Conservation (phyloP, 2,329 filamentous ascomycete species). For the Monilinia fructigena region DNA sequence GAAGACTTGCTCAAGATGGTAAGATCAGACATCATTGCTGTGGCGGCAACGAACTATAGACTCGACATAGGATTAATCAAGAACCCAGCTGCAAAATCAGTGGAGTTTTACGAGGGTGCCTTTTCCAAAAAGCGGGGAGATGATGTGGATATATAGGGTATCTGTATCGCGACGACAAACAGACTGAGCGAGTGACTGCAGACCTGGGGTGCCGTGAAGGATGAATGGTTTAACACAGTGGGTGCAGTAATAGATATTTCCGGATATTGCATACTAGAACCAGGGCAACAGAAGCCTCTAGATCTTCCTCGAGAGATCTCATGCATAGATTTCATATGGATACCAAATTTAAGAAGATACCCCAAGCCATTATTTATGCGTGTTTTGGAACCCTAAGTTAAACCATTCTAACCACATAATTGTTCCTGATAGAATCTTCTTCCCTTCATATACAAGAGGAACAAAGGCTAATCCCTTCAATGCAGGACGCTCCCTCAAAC, state of each 20-base stretch:
- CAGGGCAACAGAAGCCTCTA: too few relatives aligned
- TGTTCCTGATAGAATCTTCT: background rate
- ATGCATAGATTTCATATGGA: background rate
- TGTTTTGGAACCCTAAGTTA: background rate
- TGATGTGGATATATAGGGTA: background rate
- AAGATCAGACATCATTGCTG: background rate
- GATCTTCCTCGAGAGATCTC: background rate
- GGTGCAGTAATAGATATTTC: background rate
- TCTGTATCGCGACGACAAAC: accelerated
- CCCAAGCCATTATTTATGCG: background rate
- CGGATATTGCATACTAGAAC: background rate
- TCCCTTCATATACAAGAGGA: too few relatives aligned
- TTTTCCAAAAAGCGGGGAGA: background rate
- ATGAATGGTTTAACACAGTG: too few relatives aligned
- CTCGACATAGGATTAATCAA: background rate
- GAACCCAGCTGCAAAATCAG: background rate
- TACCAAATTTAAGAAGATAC: background rate
- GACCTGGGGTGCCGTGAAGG: background rate
- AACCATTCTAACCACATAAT: background rate
- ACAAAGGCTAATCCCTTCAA: too few relatives aligned
- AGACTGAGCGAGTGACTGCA: background rate
- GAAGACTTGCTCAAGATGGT: background rate
- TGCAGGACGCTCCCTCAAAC: too few relatives aligned
- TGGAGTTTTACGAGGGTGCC: background rate
- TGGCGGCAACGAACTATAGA: background rate